Base-by-base conservation (phyloP, 129 eudicot genomes). In the Chrysanthemum seticuspe region DNA sequence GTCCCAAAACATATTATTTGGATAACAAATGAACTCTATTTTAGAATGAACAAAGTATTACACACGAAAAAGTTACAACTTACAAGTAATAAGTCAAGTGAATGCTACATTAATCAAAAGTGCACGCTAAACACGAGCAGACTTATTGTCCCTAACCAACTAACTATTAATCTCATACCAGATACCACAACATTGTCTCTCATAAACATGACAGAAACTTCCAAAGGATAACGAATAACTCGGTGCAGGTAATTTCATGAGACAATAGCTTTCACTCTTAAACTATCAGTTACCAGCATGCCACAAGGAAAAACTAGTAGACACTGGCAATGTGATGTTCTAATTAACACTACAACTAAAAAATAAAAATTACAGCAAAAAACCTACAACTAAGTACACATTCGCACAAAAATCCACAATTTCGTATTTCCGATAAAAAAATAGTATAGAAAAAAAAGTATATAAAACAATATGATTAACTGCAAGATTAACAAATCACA, bases 31-130 rank as follows among this genome's bases (percentile, higher is more conserved):
- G 4, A 13, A 13, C 18, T 61, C 18, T 31, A 36, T 14, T 44
- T 15, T 49, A 16, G 10, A 61, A 18, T 47, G 69, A 21, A 73
- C 45, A 48, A 73, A 73, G 62, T 62, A 27, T 49, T 13, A 62
- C 51, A 62, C 25, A 61, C 0, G 68, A 67, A 60, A 48, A 60
- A 47, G 12, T 19, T 19, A 19, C 21, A 19, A 19, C 21, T 10
- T 25, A 9, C 51, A 53, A 13, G 62, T 53, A 53, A 29, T 27
- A 52, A 52, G 49, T 68, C 62, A 69, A 29, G 40, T 13, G 3
- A 14, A 62, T 62, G 45, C 48, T 13, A 27, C 2, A 3, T 4
- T 27, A 53, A 13, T 15, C 3, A 4, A 6, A 53, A 1, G 19
- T 53, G 5, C 16, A 13, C 1, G n/a, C n/a, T 53, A 13, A 4